Evolutionary conservation across 306 rosid species (phyloP).

Genomic region (Mimosa pudica): DNA sequence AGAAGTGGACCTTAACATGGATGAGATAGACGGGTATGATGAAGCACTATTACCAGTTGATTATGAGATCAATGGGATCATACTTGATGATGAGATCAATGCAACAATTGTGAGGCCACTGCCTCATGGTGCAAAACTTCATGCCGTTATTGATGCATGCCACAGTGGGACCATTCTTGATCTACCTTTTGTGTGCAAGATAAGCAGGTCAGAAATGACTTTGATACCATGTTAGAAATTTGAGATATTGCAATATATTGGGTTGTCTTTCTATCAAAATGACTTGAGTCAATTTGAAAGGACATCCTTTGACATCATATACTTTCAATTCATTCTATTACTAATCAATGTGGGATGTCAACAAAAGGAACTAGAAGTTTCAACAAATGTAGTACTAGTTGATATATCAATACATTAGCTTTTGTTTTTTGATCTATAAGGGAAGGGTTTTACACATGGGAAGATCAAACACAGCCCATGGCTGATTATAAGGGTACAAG

Average conservation of each 20-base stretch:
- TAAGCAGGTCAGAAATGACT: slow-evolving; percentile 44
- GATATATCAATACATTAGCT: not conserved
- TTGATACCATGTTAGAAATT: too few relatives aligned
- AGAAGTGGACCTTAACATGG: slow-evolving; percentile 40
- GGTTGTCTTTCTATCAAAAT: too few relatives aligned
- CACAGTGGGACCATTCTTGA: slow-evolving; percentile 67
- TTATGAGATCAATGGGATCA: slow-evolving; percentile 50
- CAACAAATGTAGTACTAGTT: not conserved
- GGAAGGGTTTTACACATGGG: slow-evolving; percentile 49
- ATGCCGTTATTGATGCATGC: slow-evolving; percentile 65
- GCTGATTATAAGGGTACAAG: slow-evolving; percentile 53
- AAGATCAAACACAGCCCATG: slow-evolving; percentile 36
- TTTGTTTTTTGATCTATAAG: slow-evolving; percentile 28
- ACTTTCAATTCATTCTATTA: too few relatives aligned
- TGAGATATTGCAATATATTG: too few relatives aligned
- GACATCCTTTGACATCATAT: too few relatives aligned
- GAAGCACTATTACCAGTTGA: slow-evolving; percentile 73
- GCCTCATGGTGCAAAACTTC: slow-evolving; percentile 59
- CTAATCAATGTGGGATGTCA: too few relatives aligned
- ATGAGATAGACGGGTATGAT: slow-evolving; percentile 62
- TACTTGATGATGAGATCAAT: slow-evolving; percentile 66
- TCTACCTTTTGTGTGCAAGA: slow-evolving; percentile 56
- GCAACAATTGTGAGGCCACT: slow-evolving; percentile 64
- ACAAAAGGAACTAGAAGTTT: not conserved
- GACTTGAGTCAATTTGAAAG: too few relatives aligned